phyloP scores from a whole-genome alignment of 352 stramenopile genomes.

The Pythium sukuiense region DNA sequence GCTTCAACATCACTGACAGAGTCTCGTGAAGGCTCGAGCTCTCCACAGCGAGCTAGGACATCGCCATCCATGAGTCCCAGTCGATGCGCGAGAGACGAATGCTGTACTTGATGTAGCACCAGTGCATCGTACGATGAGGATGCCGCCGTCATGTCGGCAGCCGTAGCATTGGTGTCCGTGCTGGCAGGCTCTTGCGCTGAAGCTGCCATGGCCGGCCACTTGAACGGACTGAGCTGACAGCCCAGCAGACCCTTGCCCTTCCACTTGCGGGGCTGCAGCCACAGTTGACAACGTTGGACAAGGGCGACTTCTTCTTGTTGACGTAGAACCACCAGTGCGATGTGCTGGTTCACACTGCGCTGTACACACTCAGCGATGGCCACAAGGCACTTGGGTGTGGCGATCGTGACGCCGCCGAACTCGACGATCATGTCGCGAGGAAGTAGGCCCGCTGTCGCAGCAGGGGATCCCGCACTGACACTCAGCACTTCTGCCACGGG shows the following conservation, averaged over 20 bases:
- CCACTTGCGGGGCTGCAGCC: constrained; percentile 49
- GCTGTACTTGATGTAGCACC: constrained; percentile 45
- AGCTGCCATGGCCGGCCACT: constrained; percentile 33
- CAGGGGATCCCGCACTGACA: constrained; percentile 41
- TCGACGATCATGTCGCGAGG: constrained; percentile 46
- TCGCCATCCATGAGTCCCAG: constrained; percentile 47
- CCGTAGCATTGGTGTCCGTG: not conserved
- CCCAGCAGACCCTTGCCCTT: constrained; percentile 62
- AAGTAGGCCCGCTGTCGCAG: constrained; percentile 43
- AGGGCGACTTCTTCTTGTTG: not conserved
- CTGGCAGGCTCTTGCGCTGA: not conserved
- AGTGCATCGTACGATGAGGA: constrained; percentile 8
- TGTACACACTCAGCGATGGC: constrained; percentile 53
- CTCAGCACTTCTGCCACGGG: constrained; percentile 56
- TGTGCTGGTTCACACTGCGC: constrained; percentile 35
- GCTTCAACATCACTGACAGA: constrained; percentile 12
- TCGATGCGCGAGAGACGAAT: constrained; percentile 31
- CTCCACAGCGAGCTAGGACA: constrained; percentile 43
- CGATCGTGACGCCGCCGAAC: constrained; percentile 49
- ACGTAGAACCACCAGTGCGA: constrained; percentile 44
- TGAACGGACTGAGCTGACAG: constrained; percentile 62
- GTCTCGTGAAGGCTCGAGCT: constrained; percentile 16
- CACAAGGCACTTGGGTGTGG: constrained; percentile 50
- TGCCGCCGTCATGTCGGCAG: not conserved
- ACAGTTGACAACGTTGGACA: constrained; percentile 13